A percentile compares a stretch with the other conserved stretches of the same genome.
phyloP scores from a whole-genome alignment of 1,284 basidiomycete genomes.

The Leccinum proliferum region DNA sequence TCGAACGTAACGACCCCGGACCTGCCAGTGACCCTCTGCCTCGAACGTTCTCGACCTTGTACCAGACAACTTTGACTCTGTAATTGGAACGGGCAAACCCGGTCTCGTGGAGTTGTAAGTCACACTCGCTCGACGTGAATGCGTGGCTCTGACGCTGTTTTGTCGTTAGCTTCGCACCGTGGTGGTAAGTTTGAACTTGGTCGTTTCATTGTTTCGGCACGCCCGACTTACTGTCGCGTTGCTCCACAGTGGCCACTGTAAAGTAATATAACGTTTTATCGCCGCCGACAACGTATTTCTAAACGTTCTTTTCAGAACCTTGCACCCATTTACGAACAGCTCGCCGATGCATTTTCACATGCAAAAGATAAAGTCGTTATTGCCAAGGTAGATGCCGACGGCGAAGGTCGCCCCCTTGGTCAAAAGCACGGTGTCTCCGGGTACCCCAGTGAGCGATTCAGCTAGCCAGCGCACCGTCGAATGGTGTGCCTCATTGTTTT shows the following conservation, averaged over 20 bases:
- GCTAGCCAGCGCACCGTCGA: not conserved
- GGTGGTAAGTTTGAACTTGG: constrained; percentile 55
- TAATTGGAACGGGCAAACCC: constrained; percentile 73
- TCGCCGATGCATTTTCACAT: constrained; percentile 80
- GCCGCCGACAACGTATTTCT: not conserved
- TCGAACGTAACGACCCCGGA: too few species aligned
- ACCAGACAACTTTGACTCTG: constrained; percentile 69
- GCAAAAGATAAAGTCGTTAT: constrained; percentile 81
- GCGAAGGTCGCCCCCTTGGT: constrained; percentile 69
- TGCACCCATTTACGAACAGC: constrained; percentile 83
- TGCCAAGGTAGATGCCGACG: constrained; percentile 93
- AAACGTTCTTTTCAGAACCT: constrained; percentile 52
- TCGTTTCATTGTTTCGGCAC: not conserved
- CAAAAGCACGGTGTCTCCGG: constrained; percentile 76
- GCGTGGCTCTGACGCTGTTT: not conserved
- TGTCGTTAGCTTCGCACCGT: constrained; percentile 64
- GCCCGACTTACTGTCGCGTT: not conserved
- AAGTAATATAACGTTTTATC: constrained; percentile 37
- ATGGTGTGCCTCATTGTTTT: not conserved
- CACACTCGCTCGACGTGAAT: not conserved
- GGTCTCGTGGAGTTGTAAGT: constrained; percentile 88
- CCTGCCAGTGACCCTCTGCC: constrained; percentile 32
- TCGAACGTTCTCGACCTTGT: constrained; percentile 83
- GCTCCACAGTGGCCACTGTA: constrained; percentile 69
- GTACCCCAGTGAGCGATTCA: constrained; percentile 69